Base-by-base conservation (phyloP, 2,329 filamentous ascomycete genomes). In the Torrubiellomyces zombiae region DNA sequence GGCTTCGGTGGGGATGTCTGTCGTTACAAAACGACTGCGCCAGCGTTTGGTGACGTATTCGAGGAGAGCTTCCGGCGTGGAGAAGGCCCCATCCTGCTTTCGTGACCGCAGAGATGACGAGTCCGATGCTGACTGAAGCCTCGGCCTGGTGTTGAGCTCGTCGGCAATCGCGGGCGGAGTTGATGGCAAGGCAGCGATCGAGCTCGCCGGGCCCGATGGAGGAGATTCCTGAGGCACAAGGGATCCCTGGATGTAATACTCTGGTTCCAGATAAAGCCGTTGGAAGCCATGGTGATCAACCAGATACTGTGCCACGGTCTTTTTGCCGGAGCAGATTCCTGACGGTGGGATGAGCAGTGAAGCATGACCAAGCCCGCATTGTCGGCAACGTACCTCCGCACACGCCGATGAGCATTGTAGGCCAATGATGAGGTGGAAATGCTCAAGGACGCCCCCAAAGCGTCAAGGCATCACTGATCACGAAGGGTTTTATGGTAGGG, bases 241-340 rank as follows among this genome's bases (percentile, higher is more conserved):
- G 2, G 14, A 14, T 7, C 8, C 2, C 20, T 23, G 11, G 9
- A 23, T 22, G n/a, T 15, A 16, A 14, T 18, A 14, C 12, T 29
- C 17, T 23, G 30, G 28, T 28, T 39, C 31, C 16, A 93, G 60
- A 38, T 68, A 63, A 29, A 94, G 64, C 23, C 69, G 68, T 32
- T 67, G 71, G 53, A 95, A 98, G 32, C 69, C 72, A 50, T 94
- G 78, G 35, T 85, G 69, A 34, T 83, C 67, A 35, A 85, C 69
- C 7, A 98, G 68, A 47, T 92, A 94, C 27, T 80, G 69, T 29
- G 83, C 83, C 35, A 95, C 80, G 7, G 82, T 81, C 45, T 73
- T 75, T 57, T 94, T 95, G 42, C 89, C 89, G 24, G 86, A 75
- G 56, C 85, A 95, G 41, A 94, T 86, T 43, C 80, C 85, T 89